Base-by-base conservation (phyloP, 352 stramenopile genomes). In the Pythium utonaiense region DNA sequence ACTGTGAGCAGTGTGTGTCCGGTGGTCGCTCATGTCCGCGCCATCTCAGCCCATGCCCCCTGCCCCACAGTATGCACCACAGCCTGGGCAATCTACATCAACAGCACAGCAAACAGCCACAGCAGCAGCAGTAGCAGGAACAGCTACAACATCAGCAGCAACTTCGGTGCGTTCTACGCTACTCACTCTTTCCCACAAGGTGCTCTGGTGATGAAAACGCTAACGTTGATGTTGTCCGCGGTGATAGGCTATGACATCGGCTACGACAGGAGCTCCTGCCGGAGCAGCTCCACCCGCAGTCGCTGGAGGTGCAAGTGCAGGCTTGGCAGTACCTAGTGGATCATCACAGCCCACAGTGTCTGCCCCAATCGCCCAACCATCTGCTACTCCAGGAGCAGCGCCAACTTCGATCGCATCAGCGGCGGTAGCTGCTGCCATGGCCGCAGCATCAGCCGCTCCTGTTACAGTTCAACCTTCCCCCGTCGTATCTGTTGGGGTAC, bases 21-120 rank as follows among this genome's bases (percentile, higher is more conserved):
- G 6, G 42, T 50, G 42, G 42, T 50, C 34, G 75, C 71, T 72
- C 66, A 87, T 88, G 79, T 84, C 78, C 52, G 65, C 71, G 66
- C 78, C 75, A 53, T 70, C 80, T 62, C 82, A 86, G 67, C 83
- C 80, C 54, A 89, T 92, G 78, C 75, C 78, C 61, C 68, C 82
- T 64, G 76, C 82, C 67, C 80, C 82, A 67, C 75, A 92, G 66
- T 85, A 88, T 88, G 77, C 77, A 66, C 61, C 73, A 42, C 77
- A 72, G 64, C 36, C 59, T 14, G 61, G 73, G 51, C 57, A 70
- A 41, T 24, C 57, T 33, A 17, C 52, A 68, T 62, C 60, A 57
- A 65, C 57, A 54, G 64, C 74, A 64, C 67, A 79, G 51, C 67
- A 78, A 57, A 66, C 73, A 62, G 52, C 59, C 16, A 50, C 30